Conservation (phyloP, 2,329 filamentous ascomycete genomes). For the Moelleriella libera region DNA sequence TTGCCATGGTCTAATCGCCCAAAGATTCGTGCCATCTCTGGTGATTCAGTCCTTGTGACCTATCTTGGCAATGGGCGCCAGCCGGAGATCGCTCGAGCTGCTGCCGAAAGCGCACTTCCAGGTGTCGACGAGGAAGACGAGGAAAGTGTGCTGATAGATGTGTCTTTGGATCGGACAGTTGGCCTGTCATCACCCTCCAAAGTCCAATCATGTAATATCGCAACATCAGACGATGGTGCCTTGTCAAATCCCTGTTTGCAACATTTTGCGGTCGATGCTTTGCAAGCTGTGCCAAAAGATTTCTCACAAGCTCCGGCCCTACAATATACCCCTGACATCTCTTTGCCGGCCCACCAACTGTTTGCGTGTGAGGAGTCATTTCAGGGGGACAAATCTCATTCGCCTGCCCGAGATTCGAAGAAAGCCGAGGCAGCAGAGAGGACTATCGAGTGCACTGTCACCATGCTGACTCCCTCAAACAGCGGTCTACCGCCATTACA, state of each 20-base stretch:
- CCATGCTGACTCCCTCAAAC: slow-evolving; percentile 10
- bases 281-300: slow-evolving; percentile 13
- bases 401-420: slow-evolving; percentile 2
- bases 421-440: slow-evolving; percentile 5
- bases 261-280: slow-evolving; percentile 17
- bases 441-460: slow-evolving; percentile 10
- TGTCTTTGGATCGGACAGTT: background rate
- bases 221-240: background rate
- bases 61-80: slow-evolving; percentile 48
- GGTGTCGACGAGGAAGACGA: slow-evolving; percentile 27
- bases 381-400: slow-evolving; percentile 4
- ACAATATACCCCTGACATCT: slow-evolving; percentile 14
- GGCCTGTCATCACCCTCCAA: background rate
- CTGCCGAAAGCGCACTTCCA: slow-evolving; percentile 37
- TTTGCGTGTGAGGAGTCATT: slow-evolving; percentile 19
- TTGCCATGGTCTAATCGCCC: slow-evolving; percentile 35
- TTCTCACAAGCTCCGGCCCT: slow-evolving; percentile 4
- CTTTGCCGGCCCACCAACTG: slow-evolving; percentile 15
- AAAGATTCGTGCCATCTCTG: slow-evolving; percentile 42
- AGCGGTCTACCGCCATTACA: slow-evolving; percentile 23
- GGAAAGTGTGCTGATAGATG: slow-evolving; percentile 15
- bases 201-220: background rate
- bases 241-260: slow-evolving; percentile 10
- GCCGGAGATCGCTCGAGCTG: slow-evolving; percentile 48
- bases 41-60: slow-evolving; percentile 53